Base-by-base conservation (phyloP, 805 yeast species). In the Naumovozyma baii region DNA sequence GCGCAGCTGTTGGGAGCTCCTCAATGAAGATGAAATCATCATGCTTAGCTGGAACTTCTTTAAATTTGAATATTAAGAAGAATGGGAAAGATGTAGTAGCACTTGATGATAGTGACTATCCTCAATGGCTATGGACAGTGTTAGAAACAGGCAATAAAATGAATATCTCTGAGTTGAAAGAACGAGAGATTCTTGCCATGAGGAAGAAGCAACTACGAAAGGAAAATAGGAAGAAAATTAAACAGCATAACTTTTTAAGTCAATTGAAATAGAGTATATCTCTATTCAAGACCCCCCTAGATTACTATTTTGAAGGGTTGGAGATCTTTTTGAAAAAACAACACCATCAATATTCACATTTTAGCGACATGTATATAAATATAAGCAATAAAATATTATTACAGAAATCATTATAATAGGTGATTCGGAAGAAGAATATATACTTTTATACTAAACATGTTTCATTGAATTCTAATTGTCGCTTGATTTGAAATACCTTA, bases 121-220 rank as follows among this genome's bases (percentile, higher is more conserved):
- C 98, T 4, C 83, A 73, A 34, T 90, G 98, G 98, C 70, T 90
- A 39, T 92, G 97, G 97, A 75, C 72, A 4, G 68, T 84, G 36
- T 71, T 87, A 25, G 94, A 88, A 59, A 31, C 33, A 12, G 12
- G 19, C 8, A 20, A n/a, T 4, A 5, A 31, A 8, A 14, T 35
- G 38, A 73, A 73, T 30, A 73, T 73, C n/a, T 78, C 75, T 53
- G 67, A 70, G 41, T 72, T 67, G 19, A 67, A 72, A 48, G 67
- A 81, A 30, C 78, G 73, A 37, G 68, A 67, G 18, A 74, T 74
- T 40, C 84, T 85, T 29, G 69, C 79, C 36, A 70, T 70, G 48
- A 83, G 90, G 61, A 75, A 82, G 56, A 83, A 74, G 57, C 73
- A 76, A 53, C 68, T 86, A 51, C 74, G 88, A 55, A 72, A 73